A percentile compares a stretch with the other conserved stretches of the same genome.
Evolutionary conservation across 2,329 filamentous ascomycete species (phyloP).

Genomic region (Dactylonectria macrodidyma): DNA sequence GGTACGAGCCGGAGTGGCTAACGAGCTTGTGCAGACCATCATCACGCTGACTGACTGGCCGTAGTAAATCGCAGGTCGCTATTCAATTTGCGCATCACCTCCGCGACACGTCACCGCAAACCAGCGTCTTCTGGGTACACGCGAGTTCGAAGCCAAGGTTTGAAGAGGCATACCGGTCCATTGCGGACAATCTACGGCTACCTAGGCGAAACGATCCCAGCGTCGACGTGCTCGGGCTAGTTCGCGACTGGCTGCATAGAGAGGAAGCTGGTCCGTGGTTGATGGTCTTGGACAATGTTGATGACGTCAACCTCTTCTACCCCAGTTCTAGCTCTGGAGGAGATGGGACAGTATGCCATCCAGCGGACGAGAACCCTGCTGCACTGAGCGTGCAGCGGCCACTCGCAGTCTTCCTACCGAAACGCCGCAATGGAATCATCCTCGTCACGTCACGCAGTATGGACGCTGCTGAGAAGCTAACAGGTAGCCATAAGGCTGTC

Average conservation of each 20-base stretch:
- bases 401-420: conserved; percentile 8
- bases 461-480: conserved; percentile 32
- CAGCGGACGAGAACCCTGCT: not conserved
- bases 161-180: no score
- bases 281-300: no score
- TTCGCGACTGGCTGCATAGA: conserved; percentile 1
- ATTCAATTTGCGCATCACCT: no score
- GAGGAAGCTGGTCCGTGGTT: not conserved
- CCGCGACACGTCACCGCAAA: no score
- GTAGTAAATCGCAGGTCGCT: no score
- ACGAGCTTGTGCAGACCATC: not conserved
- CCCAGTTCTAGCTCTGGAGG: conserved; percentile 36
- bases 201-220: not conserved
- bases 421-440: conserved; percentile 26
- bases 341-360: no score
- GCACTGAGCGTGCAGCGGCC: not conserved
- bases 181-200: no score
- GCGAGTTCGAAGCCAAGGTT: no score
- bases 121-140: no score
- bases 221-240: not conserved
- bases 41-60: not conserved
- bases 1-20: not conserved
- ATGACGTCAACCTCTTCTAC: not conserved
- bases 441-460: conserved; percentile 38
- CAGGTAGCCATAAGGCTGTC: conserved; percentile 1